Percentiles rank a stretch among this genome's conserved stretches.
phyloP scores from a whole-genome alignment of 1,284 basidiomycete genomes.

The Taiwanofungus camphoratus region DNA sequence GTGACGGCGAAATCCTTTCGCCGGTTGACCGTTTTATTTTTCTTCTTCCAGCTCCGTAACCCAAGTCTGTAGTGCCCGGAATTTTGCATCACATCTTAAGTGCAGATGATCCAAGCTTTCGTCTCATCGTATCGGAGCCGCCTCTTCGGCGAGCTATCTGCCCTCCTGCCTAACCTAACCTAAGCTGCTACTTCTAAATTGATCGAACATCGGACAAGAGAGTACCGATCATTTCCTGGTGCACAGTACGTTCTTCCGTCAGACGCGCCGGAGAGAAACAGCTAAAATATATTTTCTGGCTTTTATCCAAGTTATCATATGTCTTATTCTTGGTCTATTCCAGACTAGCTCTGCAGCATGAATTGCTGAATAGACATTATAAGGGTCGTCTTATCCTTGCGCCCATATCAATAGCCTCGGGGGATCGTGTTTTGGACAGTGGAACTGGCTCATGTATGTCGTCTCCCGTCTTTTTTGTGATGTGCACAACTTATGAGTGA shows the following conservation, averaged over 20 bases:
- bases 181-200: no score
- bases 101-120: no score
- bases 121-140: no score
- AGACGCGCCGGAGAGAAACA: background rate
- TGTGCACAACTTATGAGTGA: background rate
- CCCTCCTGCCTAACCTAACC: no score
- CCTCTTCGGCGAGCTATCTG: no score
- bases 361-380: constrained; percentile 14
- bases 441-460: constrained; percentile 21
- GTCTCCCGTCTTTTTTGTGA: background rate
- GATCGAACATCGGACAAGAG: background rate
- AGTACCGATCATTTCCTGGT: constrained; percentile 2
- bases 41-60: no score
- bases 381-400: constrained; percentile 16
- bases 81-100: no score
- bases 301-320: background rate
- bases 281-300: background rate
- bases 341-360: constrained; percentile 22
- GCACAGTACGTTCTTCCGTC: constrained; percentile 4
- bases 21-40: no score
- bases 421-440: constrained; percentile 22
- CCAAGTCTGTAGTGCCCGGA: no score
- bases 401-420: constrained; percentile 11
- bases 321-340: background rate
- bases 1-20: no score